Evolutionary conservation across 345 rosid species (phyloP).

Genomic region (Ricinus communis): DNA sequence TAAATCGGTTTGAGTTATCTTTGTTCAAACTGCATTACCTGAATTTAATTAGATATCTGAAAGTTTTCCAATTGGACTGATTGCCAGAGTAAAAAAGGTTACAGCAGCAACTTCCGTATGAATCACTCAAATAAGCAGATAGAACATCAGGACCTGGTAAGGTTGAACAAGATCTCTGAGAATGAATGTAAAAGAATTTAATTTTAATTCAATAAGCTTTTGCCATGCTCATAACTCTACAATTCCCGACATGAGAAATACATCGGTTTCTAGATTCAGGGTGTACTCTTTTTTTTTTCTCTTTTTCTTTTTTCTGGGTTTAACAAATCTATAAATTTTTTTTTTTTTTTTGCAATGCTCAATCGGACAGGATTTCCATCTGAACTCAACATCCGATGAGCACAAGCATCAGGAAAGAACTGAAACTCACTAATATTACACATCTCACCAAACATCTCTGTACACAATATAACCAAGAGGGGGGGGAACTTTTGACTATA

Average conservation of each 20-base stretch:
- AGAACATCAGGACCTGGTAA: too few species aligned
- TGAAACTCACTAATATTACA: slow-evolving; percentile 55
- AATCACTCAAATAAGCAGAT: background rate
- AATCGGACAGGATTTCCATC: slow-evolving; percentile 36
- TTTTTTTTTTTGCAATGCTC: slow-evolving; percentile 37
- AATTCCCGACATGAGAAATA: slow-evolving; percentile 44
- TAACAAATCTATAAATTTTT: slow-evolving; percentile 52
- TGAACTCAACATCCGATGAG: slow-evolving; percentile 38
- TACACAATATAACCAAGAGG: slow-evolving; percentile 46
- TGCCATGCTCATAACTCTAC: slow-evolving; percentile 49
- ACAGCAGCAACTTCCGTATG: too few species aligned
- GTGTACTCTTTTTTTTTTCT: slow-evolving; percentile 22
- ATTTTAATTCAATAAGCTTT: slow-evolving; percentile 43
- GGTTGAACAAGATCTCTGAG: background rate
- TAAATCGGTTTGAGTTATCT: too few species aligned
- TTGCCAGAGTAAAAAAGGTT: too few species aligned
- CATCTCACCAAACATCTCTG: slow-evolving; percentile 69
- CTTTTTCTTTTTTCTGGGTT: slow-evolving; percentile 7
- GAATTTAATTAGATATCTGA: too few species aligned
- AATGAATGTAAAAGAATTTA: slow-evolving; percentile 39
- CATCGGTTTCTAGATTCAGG: slow-evolving; percentile 37
- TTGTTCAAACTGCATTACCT: too few species aligned
- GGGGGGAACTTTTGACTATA: too few species aligned
- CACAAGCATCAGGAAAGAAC: slow-evolving; percentile 47
- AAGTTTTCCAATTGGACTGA: too few species aligned